Evolutionary conservation across 2,329 filamentous ascomycete species (phyloP), one percentile per base, ranked within the genome.

Genomic region (Clonostachys rhizophaga): DNA sequence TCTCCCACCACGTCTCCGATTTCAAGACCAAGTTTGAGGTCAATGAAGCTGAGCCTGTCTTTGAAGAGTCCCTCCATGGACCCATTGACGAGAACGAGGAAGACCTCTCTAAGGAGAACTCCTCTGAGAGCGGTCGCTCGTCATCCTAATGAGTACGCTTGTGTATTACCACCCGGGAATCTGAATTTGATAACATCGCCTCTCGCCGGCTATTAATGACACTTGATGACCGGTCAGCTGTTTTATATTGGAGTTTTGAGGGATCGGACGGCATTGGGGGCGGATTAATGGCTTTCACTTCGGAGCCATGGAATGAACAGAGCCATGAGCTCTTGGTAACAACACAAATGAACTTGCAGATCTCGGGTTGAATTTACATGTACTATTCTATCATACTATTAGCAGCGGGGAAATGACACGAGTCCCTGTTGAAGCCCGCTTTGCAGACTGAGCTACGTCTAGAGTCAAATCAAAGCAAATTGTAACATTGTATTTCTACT

Each of bases 21-120:
- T 89, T 96, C 74, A 95, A 94, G 79, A 95, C 91, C 70, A 99
- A 99, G 74, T 97, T 96, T 65, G 94, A 99, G 70, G 76, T 88
- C 57, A 79, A 90, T 64, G 94, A 97, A 58, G 77, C 82, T 16
- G 92, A 97, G 61, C 91, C 91, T 39, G 88, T 95, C 61, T 96
- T 96, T 56, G 91, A 97, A 66, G 91, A 96, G 69, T 79, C 81
- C 47, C 52, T 94, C 49, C 89, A 95, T 61, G 90, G 89, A 33
- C 78, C 84, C 16, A 59, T 69, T 45, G 75, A 85, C 52, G 64
- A 74, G 39, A 46, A 60, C 6, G 60, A 54, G 47, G 78, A 85
- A 51, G 66, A 76, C 49, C 69, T 78, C 50, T 72, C 67, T 59
- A 79, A 80, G 71, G 76, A 71, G 34, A 77, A 81, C 59, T 73